Evolutionary conservation across 2,329 filamentous ascomycete genomes (phyloP), one percentile per base, ranked within the genome.

Genomic region (Exserohilum rostratum): DNA sequence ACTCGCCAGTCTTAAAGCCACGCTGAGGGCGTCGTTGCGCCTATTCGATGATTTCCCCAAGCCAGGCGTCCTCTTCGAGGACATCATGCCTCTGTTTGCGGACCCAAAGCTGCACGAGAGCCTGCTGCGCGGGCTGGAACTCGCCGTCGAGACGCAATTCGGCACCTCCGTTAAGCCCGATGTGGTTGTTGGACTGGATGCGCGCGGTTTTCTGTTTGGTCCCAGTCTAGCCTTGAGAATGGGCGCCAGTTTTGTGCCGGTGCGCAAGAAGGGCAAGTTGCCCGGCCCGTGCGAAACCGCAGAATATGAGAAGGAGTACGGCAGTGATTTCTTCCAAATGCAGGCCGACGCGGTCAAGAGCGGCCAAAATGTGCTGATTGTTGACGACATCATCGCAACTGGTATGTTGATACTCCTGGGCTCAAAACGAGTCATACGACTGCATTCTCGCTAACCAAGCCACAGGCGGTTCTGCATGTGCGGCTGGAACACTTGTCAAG

Each of bases 301-400:
- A 64, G 84, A 84, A 66, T 99, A 91, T 77, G 82, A 92, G 78
- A 99, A 99, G 84, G 95, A 99, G 78, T 99, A 99, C 73, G 95
- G 95, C 61, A 84, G 87, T 77, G 95, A 99, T 76, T 88, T 88
- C 74, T 98, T 99, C 81, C 91, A 98, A 83, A 96, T 99, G 82
- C 95, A 99, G 82, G 81, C 85, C 64, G 92, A 90, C 76, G 88
- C 89, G 39, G 88, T 99, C 70, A 88, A 90, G 79, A 83, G 86
- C 46, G 93, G 93, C 31, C 91, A 96, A 80, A 93, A 89, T 76
- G 93, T 96, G 53, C 81, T 99, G 59, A 85, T 99, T 63, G 92
- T 99, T 29, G 95, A 99, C 77, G 95, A 99, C 76, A 96, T 99
- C 72, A 98, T 99, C 80, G 95, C 95, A 53, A 99, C 95, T 62